Percentiles rank a stretch among this genome's conserved stretches.
phyloP scores from a whole-genome alignment of 1,139 yeast species.

The Yamadazyma conglobata region DNA sequence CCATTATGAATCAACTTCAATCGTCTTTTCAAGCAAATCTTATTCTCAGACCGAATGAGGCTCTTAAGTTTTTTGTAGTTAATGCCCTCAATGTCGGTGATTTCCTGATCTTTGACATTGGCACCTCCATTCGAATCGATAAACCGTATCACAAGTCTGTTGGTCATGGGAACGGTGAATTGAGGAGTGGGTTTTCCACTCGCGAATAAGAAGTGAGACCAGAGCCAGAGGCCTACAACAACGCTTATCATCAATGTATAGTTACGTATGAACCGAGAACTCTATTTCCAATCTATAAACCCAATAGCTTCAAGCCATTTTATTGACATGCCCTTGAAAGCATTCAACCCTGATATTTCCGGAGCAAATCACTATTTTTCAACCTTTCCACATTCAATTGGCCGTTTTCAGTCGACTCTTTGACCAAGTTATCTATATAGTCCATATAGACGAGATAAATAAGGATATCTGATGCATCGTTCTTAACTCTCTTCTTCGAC shows the following conservation, averaged over 20 bases:
- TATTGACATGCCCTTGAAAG: background rate
- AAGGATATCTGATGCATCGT: conserved; percentile 42
- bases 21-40: conserved; percentile 40
- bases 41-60: conserved; percentile 25
- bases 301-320: too few species aligned
- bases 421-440: conserved; percentile 38
- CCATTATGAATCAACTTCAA: conserved; percentile 76
- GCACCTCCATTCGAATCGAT: conserved; percentile 15
- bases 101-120: conserved; percentile 10
- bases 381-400: conserved; percentile 13
- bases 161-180: too few species aligned
- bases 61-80: conserved; percentile 14
- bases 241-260: too few species aligned
- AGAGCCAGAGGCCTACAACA: too few species aligned
- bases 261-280: too few species aligned
- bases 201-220: too few species aligned
- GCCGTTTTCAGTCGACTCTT: conserved; percentile 16
- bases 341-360: conserved; percentile 27
- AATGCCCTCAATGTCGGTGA: conserved; percentile 4
- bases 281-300: too few species aligned
- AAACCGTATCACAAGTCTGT: conserved; percentile 11
- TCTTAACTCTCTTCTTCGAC: conserved; percentile 20
- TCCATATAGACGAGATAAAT: conserved; percentile 48
- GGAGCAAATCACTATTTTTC: conserved; percentile 20
- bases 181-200: too few species aligned